phyloP scores from a whole-genome alignment of 2,329 filamentous ascomycete genomes.

The Ascomycota sp. region DNA sequence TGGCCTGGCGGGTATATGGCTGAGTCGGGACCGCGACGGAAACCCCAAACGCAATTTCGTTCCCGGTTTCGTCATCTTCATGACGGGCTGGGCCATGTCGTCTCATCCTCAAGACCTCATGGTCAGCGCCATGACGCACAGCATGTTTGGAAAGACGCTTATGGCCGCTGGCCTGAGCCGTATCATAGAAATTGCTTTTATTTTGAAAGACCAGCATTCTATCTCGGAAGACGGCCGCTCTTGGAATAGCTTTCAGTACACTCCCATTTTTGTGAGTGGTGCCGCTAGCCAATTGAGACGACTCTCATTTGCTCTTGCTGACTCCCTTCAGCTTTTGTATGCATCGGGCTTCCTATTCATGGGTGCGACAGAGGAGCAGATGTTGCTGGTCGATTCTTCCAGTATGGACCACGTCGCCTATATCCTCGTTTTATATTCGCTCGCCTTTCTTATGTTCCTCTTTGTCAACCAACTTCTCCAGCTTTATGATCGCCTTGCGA shows the following conservation, averaged over 20 bases:
- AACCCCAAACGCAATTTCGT: constrained; percentile 82
- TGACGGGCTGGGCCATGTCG: constrained; percentile 94
- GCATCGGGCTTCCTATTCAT: constrained; percentile 93
- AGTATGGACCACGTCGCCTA: constrained; percentile 80
- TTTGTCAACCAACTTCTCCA: constrained; percentile 74
- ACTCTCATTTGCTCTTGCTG: constrained; percentile 1
- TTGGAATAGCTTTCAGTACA: constrained; percentile 39
- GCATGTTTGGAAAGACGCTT: constrained; percentile 80
- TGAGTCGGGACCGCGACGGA: constrained; percentile 67
- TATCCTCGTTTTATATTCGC: constrained; percentile 73
- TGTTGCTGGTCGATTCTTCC: constrained; percentile 53
- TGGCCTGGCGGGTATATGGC: constrained; percentile 77
- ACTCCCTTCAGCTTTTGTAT: constrained; percentile 48
- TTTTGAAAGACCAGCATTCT: constrained; percentile 52
- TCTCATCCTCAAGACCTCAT: constrained; percentile 68
- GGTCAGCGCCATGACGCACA: constrained; percentile 73
- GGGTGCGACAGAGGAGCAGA: constrained; percentile 93
- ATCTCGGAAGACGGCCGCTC: constrained; percentile 47
- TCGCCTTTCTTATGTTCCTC: constrained; percentile 79
- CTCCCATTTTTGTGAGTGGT: constrained; percentile 34
- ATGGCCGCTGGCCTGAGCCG: constrained; percentile 75
- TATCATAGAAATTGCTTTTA: constrained; percentile 80
- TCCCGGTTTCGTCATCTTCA: constrained; percentile 70
- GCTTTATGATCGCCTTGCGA: constrained; percentile 50
- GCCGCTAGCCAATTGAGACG: background rate